Percentiles rank a stretch among this genome's conserved stretches.
phyloP scores from a whole-genome alignment of 2,329 filamentous ascomycete species.

The Alternaria gansuensis region DNA sequence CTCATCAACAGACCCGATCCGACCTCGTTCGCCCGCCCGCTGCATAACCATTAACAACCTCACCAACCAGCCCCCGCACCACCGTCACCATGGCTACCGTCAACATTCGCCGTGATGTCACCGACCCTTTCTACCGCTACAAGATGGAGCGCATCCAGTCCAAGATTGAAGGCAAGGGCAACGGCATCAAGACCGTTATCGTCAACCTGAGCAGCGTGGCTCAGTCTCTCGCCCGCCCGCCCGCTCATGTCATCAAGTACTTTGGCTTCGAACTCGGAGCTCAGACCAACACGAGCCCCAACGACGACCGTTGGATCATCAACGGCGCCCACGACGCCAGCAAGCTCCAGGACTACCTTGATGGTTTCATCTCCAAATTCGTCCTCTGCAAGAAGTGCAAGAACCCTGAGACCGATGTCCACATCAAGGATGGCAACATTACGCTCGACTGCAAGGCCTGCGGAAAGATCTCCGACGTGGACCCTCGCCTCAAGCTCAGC shows the following conservation, averaged over 20 bases:
- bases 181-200: constrained; percentile 98
- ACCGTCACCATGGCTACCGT: constrained; percentile 89
- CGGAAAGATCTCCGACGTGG: constrained; percentile 89
- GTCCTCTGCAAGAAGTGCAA: constrained; percentile 99
- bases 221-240: constrained; percentile 88
- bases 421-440: constrained; percentile 93
- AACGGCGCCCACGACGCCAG: constrained; percentile 94
- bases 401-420: constrained; percentile 97
- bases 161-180: constrained; percentile 99
- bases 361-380: constrained; percentile 98
- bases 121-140: constrained; percentile 99
- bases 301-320: constrained; percentile 99
- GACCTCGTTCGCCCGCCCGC: constrained; percentile 42
- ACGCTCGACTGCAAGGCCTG: constrained; percentile 98
- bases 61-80: constrained; percentile 41
- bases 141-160: constrained; percentile 99
- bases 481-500: constrained; percentile 92
- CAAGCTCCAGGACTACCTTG: constrained; percentile 97
- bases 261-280: constrained; percentile 99
- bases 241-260: constrained; percentile 98
- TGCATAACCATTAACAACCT: constrained; percentile 42
- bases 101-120: constrained; percentile 96
- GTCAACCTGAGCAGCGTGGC: constrained; percentile 96
- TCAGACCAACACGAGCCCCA: constrained; percentile 96
- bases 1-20: constrained; percentile 61